Base-by-base conservation (phyloP, 805 yeast genomes). In the Yamadazyma scolyti region DNA sequence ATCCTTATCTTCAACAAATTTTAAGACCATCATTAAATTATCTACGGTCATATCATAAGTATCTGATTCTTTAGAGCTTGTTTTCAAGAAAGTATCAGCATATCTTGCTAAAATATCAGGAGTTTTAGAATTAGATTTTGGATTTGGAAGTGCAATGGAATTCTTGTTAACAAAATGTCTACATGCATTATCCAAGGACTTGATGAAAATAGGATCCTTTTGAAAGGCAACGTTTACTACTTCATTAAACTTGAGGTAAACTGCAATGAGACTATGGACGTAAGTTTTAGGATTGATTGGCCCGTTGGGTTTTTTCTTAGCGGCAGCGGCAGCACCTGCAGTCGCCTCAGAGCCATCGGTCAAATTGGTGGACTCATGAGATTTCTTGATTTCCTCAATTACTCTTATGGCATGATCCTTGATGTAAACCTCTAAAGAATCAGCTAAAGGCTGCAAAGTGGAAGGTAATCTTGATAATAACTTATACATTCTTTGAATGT, bases 41-140 rank as follows among this genome's bases (percentile, higher is more conserved):
- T 83, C 89, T 27, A 83, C 77, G 31, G 78, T 77, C 79, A 89
- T 77, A 50, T 82, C 90, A n/a, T 73, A 63, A 10, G 73, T 67
- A 40, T 82, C 89, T 0, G 73, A 61, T 36, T 78, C 83, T 51
- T 81, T 82, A 27, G 77, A 71, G n/a, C 78, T 73, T 52, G 81
- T 82, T 52, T 80, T 85, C 47, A 94, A 72, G 45, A 89, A 68
- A 27, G 79, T 74, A 61, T 93, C 98, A 33, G 89, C 77, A 55
- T 87, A 93, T 52, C 79, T 79, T 5, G 97, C 97, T 46, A 94
- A 70, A 45, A 85, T 69, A 47, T 94, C 97, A 1, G 97, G 95
- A 1, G 97, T 88, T 49, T 73, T 80, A n/a, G 96, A 83, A 25
- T 58, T 54, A 0, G 75, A 56, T 43, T 73, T 73, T 10, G 77